These are phyloP conservation scores for Phytophthora sp. DNA, from an alignment of 352 stramenopile genomes.

Conservation along the genomic window DNA sequence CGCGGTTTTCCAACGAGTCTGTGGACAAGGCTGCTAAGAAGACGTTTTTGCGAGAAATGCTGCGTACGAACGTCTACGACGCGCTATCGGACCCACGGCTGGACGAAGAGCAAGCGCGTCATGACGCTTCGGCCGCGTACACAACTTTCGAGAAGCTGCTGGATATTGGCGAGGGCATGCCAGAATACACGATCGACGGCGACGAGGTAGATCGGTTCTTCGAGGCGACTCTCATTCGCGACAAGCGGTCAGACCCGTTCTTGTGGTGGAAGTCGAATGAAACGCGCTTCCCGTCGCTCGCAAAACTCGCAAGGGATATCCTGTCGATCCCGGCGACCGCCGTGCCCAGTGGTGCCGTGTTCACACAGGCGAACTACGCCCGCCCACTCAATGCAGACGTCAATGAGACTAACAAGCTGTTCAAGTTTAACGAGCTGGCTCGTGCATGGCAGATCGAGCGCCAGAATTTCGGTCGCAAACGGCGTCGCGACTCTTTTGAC, in stretches of 20 bases:
- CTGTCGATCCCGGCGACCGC: conserved; percentile 76
- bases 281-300: conserved; percentile 71
- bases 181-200: conserved; percentile 78
- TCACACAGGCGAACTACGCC: conserved; percentile 70
- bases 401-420: conserved; percentile 73
- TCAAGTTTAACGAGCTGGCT: conserved; percentile 77
- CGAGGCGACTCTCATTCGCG: conserved; percentile 76
- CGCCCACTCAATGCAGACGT: conserved; percentile 61
- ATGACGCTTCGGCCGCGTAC: conserved; percentile 74
- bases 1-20: conserved; percentile 82
- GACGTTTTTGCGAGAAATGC: conserved; percentile 76
- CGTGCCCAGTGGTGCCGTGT: conserved; percentile 70
- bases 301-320: conserved; percentile 78
- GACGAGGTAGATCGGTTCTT: conserved; percentile 87
- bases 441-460: conserved; percentile 83
- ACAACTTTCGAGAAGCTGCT: conserved; percentile 83
- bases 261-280: conserved; percentile 88
- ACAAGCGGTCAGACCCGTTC: conserved; percentile 82
- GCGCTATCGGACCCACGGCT: conserved; percentile 57
- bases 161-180: conserved; percentile 81
- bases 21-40: conserved; percentile 80
- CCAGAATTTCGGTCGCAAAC: conserved; percentile 77
- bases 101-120: conserved; percentile 57
- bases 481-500: conserved; percentile 78
- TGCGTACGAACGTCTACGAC: conserved; percentile 78